Evolutionary conservation across 2,329 filamentous ascomycete species (phyloP), one percentile per base, ranked within the genome.

Genomic region (Phyllosticta ampelicida): DNA sequence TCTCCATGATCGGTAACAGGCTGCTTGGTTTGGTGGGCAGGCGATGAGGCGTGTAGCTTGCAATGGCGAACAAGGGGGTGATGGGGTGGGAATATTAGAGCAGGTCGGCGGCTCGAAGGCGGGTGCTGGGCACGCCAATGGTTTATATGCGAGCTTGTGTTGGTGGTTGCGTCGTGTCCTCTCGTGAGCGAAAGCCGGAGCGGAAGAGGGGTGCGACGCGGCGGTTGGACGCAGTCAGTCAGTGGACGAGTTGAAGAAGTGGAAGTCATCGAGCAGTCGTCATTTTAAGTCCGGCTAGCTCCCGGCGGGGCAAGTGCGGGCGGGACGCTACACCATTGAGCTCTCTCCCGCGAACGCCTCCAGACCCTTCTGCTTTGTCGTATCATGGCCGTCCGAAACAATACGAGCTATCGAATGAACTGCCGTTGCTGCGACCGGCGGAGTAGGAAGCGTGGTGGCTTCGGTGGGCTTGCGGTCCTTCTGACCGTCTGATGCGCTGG

Each of bases 1-100:
- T 74, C 65, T 84, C 79, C 85, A 87, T 87, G 54, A 60, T 70
- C 51, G 51, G 20, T 29, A 53, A 26, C 20, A 11, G 6, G 23
- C 23, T 44, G 59, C 36, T 18, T 10, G 54, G 51, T 9, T 18
- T 18, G 28, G 21, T 20, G n/a, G 23, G 3, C 23, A 4, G 23
- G 3, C 23, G 23, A n/a, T n/a, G n/a, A n/a, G n/a, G n/a, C n/a
- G n/a, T n/a, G 23, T 26, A 26, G 23, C 4, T 26, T 20, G 29
- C 23, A 18, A 18, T 9, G 21, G 28, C 16, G 19, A n/a, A 10
- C 30, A n/a, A n/a, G 51, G 18, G 51, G 18, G 51, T 19, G 36
- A 36, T 20, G 13, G 30, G 21, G n/a, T 16, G 36, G 8, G 48
- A n/a, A n/a, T n/a, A n/a, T n/a, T 44, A 13, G 50, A 9, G 20